A percentile compares a stretch with the other conserved stretches of the same genome.
These are phyloP conservation scores for Artomyces pyxidatus DNA, from an alignment of 768 basidiomycete genomes.

Conservation along the genomic window DNA sequence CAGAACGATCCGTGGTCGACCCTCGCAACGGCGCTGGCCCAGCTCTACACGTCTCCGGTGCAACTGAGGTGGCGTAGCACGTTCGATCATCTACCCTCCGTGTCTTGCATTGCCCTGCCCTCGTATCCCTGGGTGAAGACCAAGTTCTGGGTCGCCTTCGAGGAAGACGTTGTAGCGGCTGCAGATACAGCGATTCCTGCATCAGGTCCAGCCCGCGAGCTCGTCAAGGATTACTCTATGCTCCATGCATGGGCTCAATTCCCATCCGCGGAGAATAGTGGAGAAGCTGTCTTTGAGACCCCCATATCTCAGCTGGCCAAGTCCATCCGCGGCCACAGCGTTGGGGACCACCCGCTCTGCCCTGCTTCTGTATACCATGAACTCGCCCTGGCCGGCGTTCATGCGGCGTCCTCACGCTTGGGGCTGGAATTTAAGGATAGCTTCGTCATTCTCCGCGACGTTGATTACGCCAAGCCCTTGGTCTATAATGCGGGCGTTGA, in stretches of 20 bases:
- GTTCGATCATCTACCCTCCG: constrained; percentile 36
- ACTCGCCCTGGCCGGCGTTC: constrained; percentile 39
- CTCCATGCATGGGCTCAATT: constrained; percentile 28
- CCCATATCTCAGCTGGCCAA: constrained; percentile 35
- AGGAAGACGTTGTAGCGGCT: constrained; percentile 11
- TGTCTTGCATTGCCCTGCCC: constrained; percentile 43
- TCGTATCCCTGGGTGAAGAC: constrained; percentile 52
- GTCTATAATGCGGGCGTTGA: constrained; percentile 31
- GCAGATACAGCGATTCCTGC: background rate
- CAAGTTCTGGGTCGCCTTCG: constrained; percentile 51
- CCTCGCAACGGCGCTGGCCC: constrained; percentile 37
- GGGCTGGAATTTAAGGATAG: constrained; percentile 19
- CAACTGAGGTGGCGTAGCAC: constrained; percentile 46
- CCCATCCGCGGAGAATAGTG: constrained; percentile 19
- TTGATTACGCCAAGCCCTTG: constrained; percentile 48
- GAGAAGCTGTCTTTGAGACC: constrained; percentile 45
- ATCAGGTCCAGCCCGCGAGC: too few species aligned
- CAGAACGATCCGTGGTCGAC: constrained; percentile 36
- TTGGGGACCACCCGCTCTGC: constrained; percentile 41
- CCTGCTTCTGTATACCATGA: constrained; percentile 64
- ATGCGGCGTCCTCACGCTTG: constrained; percentile 28
- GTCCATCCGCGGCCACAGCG: constrained; percentile 50
- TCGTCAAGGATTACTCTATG: constrained; percentile 25
- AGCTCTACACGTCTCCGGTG: constrained; percentile 36
- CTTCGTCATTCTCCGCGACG: constrained; percentile 33